Base-by-base conservation (phyloP, 495 filamentous ascomycete genomes). In the Trichocladium antarcticum region DNA sequence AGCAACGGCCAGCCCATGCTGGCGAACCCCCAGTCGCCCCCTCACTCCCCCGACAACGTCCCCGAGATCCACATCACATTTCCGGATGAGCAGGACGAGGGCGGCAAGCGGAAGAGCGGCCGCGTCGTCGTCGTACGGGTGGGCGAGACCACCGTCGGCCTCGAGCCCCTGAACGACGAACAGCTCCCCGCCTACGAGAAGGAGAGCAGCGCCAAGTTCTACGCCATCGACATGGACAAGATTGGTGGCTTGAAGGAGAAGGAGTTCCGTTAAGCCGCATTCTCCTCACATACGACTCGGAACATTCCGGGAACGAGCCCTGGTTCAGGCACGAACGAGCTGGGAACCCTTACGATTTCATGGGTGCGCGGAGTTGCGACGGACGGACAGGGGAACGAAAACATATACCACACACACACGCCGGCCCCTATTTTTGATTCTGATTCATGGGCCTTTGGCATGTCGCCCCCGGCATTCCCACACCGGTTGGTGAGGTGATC, bases 41-140 rank as follows among this genome's bases (percentile, higher is more conserved):
- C 89, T 22, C 66, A 81, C 38, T 89, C 85, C 48, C 86, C 87
- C n/a, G 74, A 70, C 55, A 74, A 74, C 47, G 78, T 97, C 11
- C 92, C 92, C 10, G 87, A 96, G 68, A 98, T 98, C 60, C 87
- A 89, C 64, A 95, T 98, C 61, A 98, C 92, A 0, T 96, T 98
- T 71, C 92, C 92, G 12, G 92, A 98, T 55, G 90, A 97, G 74
- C 78, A 84, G 44, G 90, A 89, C 57, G 84, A 95, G 55, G 79
- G 81, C 37, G 93, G 93, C 47, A 84, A 84, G 64, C 77, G 77
- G 50, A 85, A 83, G 70, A 89, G 83, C 41, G 89, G 89, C 22
- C 77, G 87, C 9, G 84, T 95, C 21, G 84, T 98, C n/a, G 78
- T 97, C 10, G 90, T 98, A 21, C 75, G 84, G 37, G 88, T 98